A percentile compares a stretch with the other conserved stretches of the same genome.
Conservation (phyloP, 306 rosid species). For the Datisca glomerata region DNA sequence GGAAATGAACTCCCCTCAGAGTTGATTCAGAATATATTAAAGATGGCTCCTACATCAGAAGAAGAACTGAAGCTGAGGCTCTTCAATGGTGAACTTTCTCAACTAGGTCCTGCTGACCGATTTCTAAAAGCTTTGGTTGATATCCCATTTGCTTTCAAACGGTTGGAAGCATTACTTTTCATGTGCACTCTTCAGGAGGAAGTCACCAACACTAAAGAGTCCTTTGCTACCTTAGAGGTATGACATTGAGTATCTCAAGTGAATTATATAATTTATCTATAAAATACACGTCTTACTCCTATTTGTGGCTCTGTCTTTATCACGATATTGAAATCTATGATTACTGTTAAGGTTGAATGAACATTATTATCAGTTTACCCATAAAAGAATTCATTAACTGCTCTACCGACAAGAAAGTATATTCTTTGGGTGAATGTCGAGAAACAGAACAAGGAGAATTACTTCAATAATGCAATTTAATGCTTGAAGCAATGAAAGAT, state of each 20-base stretch:
- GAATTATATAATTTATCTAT: too few species aligned
- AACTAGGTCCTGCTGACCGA: slow-evolving; percentile 81
- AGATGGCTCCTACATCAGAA: slow-evolving; percentile 82
- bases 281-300: too few species aligned
- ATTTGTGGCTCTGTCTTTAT: too few species aligned
- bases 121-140: slow-evolving; percentile 65
- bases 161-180: slow-evolving; percentile 71
- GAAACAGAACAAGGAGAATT: too few species aligned
- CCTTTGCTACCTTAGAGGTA: slow-evolving; percentile 74
- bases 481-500: background rate
- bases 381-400: too few species aligned
- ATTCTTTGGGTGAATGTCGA: too few species aligned
- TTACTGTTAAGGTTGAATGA: too few species aligned
- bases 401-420: too few species aligned
- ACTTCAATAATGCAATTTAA: background rate
- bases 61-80: slow-evolving; percentile 89
- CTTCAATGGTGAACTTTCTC: slow-evolving; percentile 43
- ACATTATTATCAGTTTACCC: too few species aligned
- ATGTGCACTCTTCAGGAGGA: slow-evolving; percentile 79
- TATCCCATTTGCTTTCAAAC: slow-evolving; percentile 72
- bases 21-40: slow-evolving; percentile 55
- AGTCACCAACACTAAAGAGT: slow-evolving; percentile 35
- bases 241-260: background rate
- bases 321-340: too few species aligned
- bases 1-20: slow-evolving; percentile 88